Evolutionary conservation across 192 early-diverging fungal genomes (phyloP).

Genomic region (Spizellomyces punctatus): DNA sequence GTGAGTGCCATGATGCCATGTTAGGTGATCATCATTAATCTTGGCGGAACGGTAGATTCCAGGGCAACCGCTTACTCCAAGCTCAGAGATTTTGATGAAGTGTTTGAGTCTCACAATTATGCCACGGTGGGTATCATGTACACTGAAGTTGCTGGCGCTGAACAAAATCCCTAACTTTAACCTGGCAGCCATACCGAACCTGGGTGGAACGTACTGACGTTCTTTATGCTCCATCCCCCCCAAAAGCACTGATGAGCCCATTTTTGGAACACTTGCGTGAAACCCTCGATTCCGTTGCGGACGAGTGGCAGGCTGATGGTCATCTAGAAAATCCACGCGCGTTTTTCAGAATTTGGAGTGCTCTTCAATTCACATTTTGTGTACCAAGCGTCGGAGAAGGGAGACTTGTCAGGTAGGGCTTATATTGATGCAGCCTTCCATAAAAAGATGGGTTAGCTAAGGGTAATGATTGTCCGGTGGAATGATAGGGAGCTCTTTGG

Average conservation of each 20-base stretch:
- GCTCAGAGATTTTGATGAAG: conserved; percentile 22
- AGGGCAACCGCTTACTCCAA: conserved; percentile 13
- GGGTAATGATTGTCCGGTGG: not conserved
- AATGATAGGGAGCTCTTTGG: conserved; percentile 51
- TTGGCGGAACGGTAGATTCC: not conserved
- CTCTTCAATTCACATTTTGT: conserved; percentile 44
- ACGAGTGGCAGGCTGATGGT: conserved; percentile 38
- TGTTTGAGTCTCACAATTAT: conserved; percentile 10
- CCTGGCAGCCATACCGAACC: conserved; percentile 14
- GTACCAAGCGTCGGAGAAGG: conserved; percentile 31
- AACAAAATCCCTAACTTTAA: not conserved
- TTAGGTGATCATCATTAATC: too few species aligned
- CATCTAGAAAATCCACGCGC: conserved; percentile 38
- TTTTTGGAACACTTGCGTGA: conserved; percentile 25
- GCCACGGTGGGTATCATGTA: conserved; percentile 1
- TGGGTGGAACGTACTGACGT: conserved; percentile 19
- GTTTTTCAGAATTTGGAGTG: conserved; percentile 47
- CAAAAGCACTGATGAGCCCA: conserved; percentile 12
- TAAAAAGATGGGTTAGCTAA: not conserved
- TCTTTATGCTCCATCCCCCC: conserved; percentile 17
- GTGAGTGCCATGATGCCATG: not conserved
- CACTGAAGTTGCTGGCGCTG: not conserved
- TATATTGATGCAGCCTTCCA: not conserved
- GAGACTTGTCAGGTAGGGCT: conserved; percentile 21
- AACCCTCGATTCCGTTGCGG: conserved; percentile 24